phyloP scores from a whole-genome alignment of 176 grass and related monocot species.

The Aegilops sharonensis region DNA sequence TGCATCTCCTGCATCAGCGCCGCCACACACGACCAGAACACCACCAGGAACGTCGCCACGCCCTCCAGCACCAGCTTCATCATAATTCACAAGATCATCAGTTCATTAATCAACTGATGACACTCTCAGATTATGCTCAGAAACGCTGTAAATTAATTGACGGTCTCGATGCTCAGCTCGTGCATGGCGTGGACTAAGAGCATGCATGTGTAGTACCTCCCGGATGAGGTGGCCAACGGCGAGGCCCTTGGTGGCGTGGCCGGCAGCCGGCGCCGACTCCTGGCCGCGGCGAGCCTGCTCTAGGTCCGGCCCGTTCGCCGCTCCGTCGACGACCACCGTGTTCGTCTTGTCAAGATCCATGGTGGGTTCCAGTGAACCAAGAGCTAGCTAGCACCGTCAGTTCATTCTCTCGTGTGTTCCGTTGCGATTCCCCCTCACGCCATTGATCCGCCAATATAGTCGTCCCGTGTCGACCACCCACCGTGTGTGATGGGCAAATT shows the following conservation, averaged over 20 bases:
- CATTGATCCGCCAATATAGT: no score
- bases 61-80: slow-evolving; percentile 29
- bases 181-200: background rate
- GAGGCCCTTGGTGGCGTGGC: slow-evolving; percentile 12
- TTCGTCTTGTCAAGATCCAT: slow-evolving; percentile 9
- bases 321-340: background rate
- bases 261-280: background rate
- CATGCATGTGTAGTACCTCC: slow-evolving; percentile 12
- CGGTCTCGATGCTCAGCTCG: background rate
- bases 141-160: no score
- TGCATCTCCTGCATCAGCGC: slow-evolving; percentile 57
- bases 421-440: no score
- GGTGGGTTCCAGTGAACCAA: background rate
- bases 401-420: no score
- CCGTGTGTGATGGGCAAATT: no score
- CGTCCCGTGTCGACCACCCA: no score
- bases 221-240: slow-evolving; percentile 15
- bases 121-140: no score
- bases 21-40: slow-evolving; percentile 49
- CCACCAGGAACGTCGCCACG: slow-evolving; percentile 35
- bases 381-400: no score
- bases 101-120: background rate
- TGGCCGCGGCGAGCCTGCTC: slow-evolving; percentile 5
- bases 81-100: background rate
- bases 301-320: background rate